A percentile compares a stretch with the other conserved stretches of the same genome.
phyloP scores from a whole-genome alignment of 768 basidiomycete genomes.

The Hygrophorus russula region DNA sequence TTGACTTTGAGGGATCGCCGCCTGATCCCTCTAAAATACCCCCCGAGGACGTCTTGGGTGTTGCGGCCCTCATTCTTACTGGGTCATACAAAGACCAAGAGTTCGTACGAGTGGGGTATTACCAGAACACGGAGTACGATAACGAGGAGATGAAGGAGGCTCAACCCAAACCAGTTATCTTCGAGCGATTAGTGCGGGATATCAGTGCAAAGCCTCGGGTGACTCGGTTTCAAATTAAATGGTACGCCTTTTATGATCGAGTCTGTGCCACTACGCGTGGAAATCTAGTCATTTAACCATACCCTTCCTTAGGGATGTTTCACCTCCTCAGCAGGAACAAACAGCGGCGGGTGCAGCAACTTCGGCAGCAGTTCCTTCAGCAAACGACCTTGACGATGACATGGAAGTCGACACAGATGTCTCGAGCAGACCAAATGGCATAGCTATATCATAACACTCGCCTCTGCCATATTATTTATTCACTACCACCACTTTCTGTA shows the following conservation, averaged over 20 bases:
- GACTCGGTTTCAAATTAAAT: constrained; percentile 85
- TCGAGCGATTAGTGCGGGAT: constrained; percentile 76
- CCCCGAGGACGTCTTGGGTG: constrained; percentile 83
- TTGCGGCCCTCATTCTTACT: constrained; percentile 93
- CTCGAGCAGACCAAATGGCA: constrained; percentile 9
- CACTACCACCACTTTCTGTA: too few species aligned
- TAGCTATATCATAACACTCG: constrained; percentile 13
- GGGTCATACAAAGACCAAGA: constrained; percentile 95
- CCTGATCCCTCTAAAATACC: constrained; percentile 83
- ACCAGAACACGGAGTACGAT: constrained; percentile 98
- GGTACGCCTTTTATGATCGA: constrained; percentile 32
- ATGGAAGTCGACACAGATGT: constrained; percentile 22
- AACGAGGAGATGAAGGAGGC: constrained; percentile 81
- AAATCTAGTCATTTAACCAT: neutral
- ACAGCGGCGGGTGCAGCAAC: constrained; percentile 50
- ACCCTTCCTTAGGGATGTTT: constrained; percentile 43
- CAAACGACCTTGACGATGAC: constrained; percentile 45
- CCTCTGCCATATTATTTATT: too few species aligned
- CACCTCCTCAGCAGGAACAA: constrained; percentile 33
- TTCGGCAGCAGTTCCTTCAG: constrained; percentile 66
- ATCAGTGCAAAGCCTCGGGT: constrained; percentile 89
- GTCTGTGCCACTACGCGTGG: too few species aligned
- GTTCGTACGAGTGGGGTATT: constrained; percentile 98
- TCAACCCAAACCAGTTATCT: constrained; percentile 56
- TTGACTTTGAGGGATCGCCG: constrained; percentile 86